phyloP scores from a whole-genome alignment of 768 basidiomycete species.

The Amanita brunnescens region DNA sequence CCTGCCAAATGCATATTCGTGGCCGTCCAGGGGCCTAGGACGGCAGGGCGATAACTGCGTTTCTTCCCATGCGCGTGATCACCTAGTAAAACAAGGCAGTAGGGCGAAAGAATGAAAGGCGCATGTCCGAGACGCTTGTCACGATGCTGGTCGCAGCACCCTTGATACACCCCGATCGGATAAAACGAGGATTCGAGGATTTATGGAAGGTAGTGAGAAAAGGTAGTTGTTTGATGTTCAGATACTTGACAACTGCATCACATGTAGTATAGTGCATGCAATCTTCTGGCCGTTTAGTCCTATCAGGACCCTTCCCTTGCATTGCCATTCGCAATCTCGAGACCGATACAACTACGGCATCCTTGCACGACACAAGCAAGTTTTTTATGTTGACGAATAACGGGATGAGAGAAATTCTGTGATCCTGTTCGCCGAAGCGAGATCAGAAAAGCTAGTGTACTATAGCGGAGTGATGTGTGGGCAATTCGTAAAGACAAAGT shows the following conservation, averaged over 20 bases:
- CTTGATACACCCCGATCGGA: neutral
- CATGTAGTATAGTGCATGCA: too few relatives aligned
- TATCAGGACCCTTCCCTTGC: neutral
- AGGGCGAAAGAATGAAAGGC: neutral
- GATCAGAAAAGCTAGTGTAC: conserved; percentile 5
- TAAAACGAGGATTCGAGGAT: neutral
- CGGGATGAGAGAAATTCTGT: neutral
- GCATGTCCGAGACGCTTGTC: neutral
- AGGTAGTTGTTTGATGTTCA: neutral
- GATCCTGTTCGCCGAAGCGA: neutral
- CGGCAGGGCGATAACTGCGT: neutral
- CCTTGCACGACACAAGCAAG: neutral
- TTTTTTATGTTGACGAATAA: neutral
- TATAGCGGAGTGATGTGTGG: conserved; percentile 1
- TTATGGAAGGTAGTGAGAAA: neutral
- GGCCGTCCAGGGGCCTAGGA: too few relatives aligned
- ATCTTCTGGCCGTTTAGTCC: neutral
- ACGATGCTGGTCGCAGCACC: neutral
- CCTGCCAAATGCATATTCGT: too few relatives aligned
- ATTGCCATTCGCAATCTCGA: too few relatives aligned
- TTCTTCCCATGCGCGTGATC: neutral
- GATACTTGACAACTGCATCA: neutral
- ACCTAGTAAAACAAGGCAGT: neutral
- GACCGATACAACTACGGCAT: neutral
- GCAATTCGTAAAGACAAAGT: neutral